Conservation (phyloP, 352 stramenopile genomes). For the Elongisporangium prolatum region DNA sequence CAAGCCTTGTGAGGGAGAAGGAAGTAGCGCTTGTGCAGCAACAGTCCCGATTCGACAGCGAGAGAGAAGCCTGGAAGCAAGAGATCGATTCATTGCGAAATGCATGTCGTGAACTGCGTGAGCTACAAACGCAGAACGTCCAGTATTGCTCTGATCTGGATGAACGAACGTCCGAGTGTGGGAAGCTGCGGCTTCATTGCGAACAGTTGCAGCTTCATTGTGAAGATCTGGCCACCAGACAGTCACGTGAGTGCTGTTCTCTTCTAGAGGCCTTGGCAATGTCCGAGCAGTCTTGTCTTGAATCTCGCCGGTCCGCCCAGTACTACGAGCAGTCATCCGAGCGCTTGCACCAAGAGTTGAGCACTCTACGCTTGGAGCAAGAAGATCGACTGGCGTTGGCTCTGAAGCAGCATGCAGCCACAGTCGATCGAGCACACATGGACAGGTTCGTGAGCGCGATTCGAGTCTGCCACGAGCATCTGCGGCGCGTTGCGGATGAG, state of each 20-base stretch:
- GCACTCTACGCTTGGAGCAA: constrained; percentile 14
- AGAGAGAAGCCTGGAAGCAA: constrained; percentile 33
- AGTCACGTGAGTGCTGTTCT: constrained; percentile 2
- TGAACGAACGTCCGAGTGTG: constrained; percentile 6
- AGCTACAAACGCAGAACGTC: constrained; percentile 27
- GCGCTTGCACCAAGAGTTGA: constrained; percentile 16
- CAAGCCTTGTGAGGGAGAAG: constrained; percentile 22
- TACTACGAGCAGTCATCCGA: constrained; percentile 4
- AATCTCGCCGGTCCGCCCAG: not conserved
- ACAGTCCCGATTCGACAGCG: constrained; percentile 24
- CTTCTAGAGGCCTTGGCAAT: constrained; percentile 3
- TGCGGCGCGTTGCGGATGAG: constrained; percentile 10
- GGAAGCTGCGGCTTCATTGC: constrained; percentile 5
- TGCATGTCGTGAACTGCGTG: constrained; percentile 12
- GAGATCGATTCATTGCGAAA: constrained; percentile 24
- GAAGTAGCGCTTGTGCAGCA: constrained; percentile 28
- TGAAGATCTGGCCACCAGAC: not conserved
- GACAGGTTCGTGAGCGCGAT: constrained; percentile 10
- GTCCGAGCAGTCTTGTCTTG: not conserved
- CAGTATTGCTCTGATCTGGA: constrained; percentile 13
- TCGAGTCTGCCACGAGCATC: constrained; percentile 6
- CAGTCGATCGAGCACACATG: not conserved
- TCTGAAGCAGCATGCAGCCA: constrained; percentile 1
- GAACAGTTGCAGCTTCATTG: constrained; percentile 12
- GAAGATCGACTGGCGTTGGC: constrained; percentile 10